Percentiles rank a stretch among this genome's conserved stretches.
These are phyloP conservation scores for Penicillium vulpinum DNA, from an alignment of 2,329 filamentous ascomycete genomes.

Conservation along the genomic window DNA sequence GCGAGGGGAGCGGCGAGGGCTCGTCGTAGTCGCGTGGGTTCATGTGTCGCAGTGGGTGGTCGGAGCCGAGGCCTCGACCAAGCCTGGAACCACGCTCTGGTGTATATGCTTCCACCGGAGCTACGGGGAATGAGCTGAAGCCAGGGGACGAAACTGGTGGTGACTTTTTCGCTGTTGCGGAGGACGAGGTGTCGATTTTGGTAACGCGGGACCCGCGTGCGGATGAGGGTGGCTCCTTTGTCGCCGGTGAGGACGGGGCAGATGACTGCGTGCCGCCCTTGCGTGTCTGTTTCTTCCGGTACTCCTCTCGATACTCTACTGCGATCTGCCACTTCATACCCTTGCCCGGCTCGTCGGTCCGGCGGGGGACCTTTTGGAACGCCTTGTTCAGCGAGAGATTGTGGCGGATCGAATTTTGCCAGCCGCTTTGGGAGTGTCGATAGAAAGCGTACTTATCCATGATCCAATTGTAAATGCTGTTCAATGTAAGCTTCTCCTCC, in stretches of 20 bases:
- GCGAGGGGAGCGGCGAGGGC: conserved; percentile 44
- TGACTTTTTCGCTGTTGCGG: conserved; percentile 37
- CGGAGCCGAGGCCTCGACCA: conserved; percentile 31
- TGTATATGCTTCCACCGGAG: conserved; percentile 49
- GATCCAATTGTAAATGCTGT: conserved; percentile 92
- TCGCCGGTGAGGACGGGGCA: conserved; percentile 48
- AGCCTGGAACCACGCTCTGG: conserved; percentile 48
- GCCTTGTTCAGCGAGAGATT: conserved; percentile 93
- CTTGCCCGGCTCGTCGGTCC: conserved; percentile 93
- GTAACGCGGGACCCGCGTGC: conserved; percentile 36
- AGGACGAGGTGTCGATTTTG: conserved; percentile 42
- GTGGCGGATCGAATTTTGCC: conserved; percentile 98
- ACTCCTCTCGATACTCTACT: conserved; percentile 79
- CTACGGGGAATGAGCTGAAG: conserved; percentile 45
- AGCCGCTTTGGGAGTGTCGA: conserved; percentile 77
- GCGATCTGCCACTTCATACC: conserved; percentile 99
- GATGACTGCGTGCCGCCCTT: conserved; percentile 45
- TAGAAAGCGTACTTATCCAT: conserved; percentile 92
- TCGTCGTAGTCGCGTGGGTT: conserved; percentile 42
- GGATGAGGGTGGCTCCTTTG: conserved; percentile 44
- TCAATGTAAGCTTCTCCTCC: conserved; percentile 85
- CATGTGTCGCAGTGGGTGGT: conserved; percentile 33
- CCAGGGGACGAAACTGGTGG: conserved; percentile 41
- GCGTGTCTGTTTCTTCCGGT: conserved; percentile 66
- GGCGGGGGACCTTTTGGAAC: conserved; percentile 88